Percentiles rank a stretch among this genome's conserved stretches.
Evolutionary conservation across 1,284 basidiomycete species (phyloP).

Genomic region (Anthracocystis walkeri): DNA sequence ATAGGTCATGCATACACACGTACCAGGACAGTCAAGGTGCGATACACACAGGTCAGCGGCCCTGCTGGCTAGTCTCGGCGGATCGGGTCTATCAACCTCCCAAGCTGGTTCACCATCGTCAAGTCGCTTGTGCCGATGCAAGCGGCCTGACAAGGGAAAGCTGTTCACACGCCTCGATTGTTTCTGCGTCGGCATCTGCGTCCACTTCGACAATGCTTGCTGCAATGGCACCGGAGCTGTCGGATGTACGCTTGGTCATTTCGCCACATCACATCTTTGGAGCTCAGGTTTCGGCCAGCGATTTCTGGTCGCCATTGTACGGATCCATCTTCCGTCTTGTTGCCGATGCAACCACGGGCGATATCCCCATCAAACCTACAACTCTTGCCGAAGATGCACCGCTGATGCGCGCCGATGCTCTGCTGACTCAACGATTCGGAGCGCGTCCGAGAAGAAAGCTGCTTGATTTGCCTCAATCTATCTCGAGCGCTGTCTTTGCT

Average conservation of each 20-base stretch:
- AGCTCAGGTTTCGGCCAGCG: slow-evolving; percentile 21
- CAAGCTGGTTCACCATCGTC: slow-evolving; percentile 22
- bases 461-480: slow-evolving; percentile 28
- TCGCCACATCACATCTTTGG: slow-evolving; percentile 31
- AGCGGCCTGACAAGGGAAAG: background rate
- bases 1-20: slow-evolving; percentile 7
- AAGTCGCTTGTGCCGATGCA: slow-evolving; percentile 17
- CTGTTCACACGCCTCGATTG: slow-evolving; percentile 1
- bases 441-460: slow-evolving; percentile 15
- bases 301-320: slow-evolving; percentile 40
- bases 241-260: slow-evolving; percentile 24
- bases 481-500: slow-evolving; percentile 9
- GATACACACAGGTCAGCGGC: slow-evolving; percentile 19
- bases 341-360: background rate
- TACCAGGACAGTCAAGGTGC: slow-evolving; percentile 11
- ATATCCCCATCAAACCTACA: background rate
- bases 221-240: slow-evolving; percentile 9
- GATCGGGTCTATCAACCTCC: slow-evolving; percentile 22
- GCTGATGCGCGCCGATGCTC: slow-evolving; percentile 6
- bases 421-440: slow-evolving; percentile 27
- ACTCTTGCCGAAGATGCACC: background rate
- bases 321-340: slow-evolving; percentile 25
- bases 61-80: slow-evolving; percentile 25
- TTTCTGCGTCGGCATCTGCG: background rate
- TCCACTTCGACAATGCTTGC: slow-evolving; percentile 11